Evolutionary conservation across 2,329 filamentous ascomycete species (phyloP).

Genomic region (Xylaria sp.): DNA sequence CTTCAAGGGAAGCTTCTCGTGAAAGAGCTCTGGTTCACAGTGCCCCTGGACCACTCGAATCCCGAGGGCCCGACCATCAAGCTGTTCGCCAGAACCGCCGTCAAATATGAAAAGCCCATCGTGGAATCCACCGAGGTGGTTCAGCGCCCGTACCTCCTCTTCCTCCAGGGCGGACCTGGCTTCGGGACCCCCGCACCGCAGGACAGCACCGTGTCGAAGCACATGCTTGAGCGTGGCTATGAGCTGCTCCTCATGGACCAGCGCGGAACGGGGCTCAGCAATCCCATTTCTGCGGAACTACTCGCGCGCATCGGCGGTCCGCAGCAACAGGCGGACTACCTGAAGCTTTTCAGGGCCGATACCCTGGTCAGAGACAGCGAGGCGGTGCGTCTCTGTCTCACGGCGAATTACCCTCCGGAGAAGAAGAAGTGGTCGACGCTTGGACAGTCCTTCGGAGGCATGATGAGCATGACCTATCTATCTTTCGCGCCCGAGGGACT

Average conservation of each 20-base stretch:
- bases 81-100: slow-evolving; percentile 72
- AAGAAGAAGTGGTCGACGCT: slow-evolving; percentile 79
- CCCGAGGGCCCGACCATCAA: slow-evolving; percentile 57
- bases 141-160: slow-evolving; percentile 59
- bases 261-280: slow-evolving; percentile 80
- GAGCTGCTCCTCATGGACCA: slow-evolving; percentile 86
- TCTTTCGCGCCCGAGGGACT: slow-evolving; percentile 73
- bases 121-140: slow-evolving; percentile 38
- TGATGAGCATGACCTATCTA: slow-evolving; percentile 77
- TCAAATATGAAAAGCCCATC: slow-evolving; percentile 59
- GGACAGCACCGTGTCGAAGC: slow-evolving; percentile 63
- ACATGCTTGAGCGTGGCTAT: slow-evolving; percentile 73
- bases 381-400: slow-evolving; percentile 72
- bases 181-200: slow-evolving; percentile 72
- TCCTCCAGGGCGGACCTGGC: slow-evolving; percentile 81
- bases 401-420: slow-evolving; percentile 59
- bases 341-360: slow-evolving; percentile 82
- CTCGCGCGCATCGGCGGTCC: slow-evolving; percentile 60
- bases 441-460: slow-evolving; percentile 90
- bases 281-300: slow-evolving; percentile 68
- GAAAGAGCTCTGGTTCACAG: slow-evolving; percentile 80
- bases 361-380: slow-evolving; percentile 87
- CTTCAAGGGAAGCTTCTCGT: slow-evolving; percentile 63
- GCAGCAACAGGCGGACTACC: slow-evolving; percentile 68
- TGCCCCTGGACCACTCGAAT: slow-evolving; percentile 71